A percentile compares a stretch with the other conserved stretches of the same genome.
Conservation (phyloP, 306 rosid species). For the Pachyrhizus erosus region DNA sequence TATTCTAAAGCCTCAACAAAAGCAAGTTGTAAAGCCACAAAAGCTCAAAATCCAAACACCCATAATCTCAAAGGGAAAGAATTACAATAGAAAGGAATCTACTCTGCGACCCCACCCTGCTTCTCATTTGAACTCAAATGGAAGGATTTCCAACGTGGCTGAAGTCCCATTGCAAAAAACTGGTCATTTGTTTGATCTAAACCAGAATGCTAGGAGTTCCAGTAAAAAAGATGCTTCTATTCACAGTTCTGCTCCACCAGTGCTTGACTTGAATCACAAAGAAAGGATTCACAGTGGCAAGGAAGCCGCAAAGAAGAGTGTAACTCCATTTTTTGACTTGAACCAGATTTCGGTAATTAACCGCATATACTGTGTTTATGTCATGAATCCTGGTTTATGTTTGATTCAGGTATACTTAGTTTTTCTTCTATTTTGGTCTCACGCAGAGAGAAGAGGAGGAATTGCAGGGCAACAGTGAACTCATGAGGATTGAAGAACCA, state of each 20-base stretch:
- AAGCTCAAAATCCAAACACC: conserved; percentile 54
- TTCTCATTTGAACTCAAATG: conserved; percentile 62
- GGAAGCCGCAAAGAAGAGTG: conserved; percentile 65
- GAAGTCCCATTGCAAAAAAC: conserved; percentile 49
- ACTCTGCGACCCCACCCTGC: conserved; percentile 32
- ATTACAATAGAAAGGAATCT: conserved; percentile 57
- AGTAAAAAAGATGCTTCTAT: conserved; percentile 55
- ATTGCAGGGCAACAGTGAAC: conserved; percentile 58
- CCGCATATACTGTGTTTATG: conserved; percentile 3
- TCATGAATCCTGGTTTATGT: conserved; percentile 19
- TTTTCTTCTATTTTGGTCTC: conserved; percentile 7
- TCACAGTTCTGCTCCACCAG: conserved; percentile 46
- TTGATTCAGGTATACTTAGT: conserved; percentile 19
- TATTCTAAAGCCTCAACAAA: conserved; percentile 49
- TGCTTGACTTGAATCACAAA: conserved; percentile 66
- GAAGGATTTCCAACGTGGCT: conserved; percentile 49
- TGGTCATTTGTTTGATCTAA: conserved; percentile 62
- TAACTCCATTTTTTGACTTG: conserved; percentile 76
- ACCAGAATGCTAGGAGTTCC: conserved; percentile 62
- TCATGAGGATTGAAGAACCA: conserved; percentile 63
- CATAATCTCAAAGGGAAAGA: conserved; percentile 56
- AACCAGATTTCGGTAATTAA: conserved; percentile 89
- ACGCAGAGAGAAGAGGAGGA: conserved; percentile 92
- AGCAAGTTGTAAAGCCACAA: conserved; percentile 46
- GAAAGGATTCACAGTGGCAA: conserved; percentile 64